phyloP scores from a whole-genome alignment of 1,139 yeast species.

The Pichia terricola region DNA sequence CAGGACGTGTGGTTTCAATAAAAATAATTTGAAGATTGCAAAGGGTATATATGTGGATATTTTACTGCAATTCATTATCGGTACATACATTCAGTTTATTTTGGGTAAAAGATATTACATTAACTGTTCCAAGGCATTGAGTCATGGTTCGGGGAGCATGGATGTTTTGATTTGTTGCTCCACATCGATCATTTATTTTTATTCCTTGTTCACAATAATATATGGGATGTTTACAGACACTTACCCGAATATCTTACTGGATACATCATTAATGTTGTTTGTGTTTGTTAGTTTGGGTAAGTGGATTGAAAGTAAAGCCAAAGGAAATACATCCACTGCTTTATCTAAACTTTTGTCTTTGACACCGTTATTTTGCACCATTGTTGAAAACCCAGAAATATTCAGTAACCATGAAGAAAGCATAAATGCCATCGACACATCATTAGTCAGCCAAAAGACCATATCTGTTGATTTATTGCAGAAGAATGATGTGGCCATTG shows the following conservation, averaged over 20 bases:
- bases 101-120: slow-evolving; percentile 56
- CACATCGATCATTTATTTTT: slow-evolving; percentile 67
- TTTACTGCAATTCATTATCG: slow-evolving; percentile 49
- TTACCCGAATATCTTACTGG: slow-evolving; percentile 73
- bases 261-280: slow-evolving; percentile 77
- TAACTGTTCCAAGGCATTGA: slow-evolving; percentile 57
- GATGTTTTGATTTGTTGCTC: slow-evolving; percentile 83
- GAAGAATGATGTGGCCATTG: slow-evolving; percentile 62
- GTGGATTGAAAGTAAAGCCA: slow-evolving; percentile 84
- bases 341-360: slow-evolving; percentile 69
- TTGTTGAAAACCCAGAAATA: slow-evolving; percentile 35
- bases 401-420: slow-evolving; percentile 2
- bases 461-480: slow-evolving; percentile 73
- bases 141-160: slow-evolving; percentile 83
- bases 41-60: slow-evolving; percentile 50
- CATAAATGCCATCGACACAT: slow-evolving; percentile 9
- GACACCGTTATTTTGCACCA: slow-evolving; percentile 69
- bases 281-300: slow-evolving; percentile 82
- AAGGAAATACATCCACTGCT: slow-evolving; percentile 88
- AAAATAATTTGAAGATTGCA: slow-evolving; percentile 6
- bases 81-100: slow-evolving; percentile 60
- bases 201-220: slow-evolving; percentile 55
- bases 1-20: slow-evolving; percentile 4
- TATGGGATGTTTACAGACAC: slow-evolving; percentile 27
- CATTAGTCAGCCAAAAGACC: slow-evolving; percentile 16